Evolutionary conservation across 257 asterid genomes (phyloP).

Genomic region (Solanum medicagineum): DNA sequence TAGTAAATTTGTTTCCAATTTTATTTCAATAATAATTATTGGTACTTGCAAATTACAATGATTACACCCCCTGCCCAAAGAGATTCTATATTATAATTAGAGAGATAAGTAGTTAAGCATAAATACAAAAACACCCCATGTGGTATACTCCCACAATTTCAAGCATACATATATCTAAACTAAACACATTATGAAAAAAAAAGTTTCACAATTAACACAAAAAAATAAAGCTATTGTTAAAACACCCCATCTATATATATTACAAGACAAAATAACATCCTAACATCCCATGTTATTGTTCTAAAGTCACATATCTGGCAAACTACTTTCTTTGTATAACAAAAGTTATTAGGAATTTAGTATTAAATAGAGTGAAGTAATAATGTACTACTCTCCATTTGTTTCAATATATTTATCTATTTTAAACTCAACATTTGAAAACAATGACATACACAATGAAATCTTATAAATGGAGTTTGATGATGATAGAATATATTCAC

Average conservation of each 20-base stretch:
- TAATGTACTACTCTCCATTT: neutral
- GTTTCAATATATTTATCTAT: too few relatives aligned
- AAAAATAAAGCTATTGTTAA: neutral
- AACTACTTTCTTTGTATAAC: neutral
- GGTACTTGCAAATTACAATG: neutral
- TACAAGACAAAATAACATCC: constrained; percentile 5
- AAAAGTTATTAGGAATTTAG: neutral
- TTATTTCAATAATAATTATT: neutral
- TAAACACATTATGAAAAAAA: neutral
- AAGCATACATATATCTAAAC: neutral
- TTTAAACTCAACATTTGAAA: too few relatives aligned
- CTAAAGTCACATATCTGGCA: neutral
- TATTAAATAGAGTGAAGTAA: neutral
- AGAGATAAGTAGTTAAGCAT: neutral
- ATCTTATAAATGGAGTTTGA: too few relatives aligned
- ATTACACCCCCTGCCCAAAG: neutral
- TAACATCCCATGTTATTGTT: neutral
- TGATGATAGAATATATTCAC: too few relatives aligned
- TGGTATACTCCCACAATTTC: constrained; percentile 11
- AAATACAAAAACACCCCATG: constrained; percentile 31
- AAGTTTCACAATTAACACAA: neutral
- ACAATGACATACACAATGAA: too few relatives aligned
- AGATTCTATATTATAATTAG: neutral
- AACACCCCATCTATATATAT: constrained; percentile 1
- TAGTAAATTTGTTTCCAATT: neutral